Base-by-base conservation (phyloP, 345 rosid species). In the Lepidium didymum region DNA sequence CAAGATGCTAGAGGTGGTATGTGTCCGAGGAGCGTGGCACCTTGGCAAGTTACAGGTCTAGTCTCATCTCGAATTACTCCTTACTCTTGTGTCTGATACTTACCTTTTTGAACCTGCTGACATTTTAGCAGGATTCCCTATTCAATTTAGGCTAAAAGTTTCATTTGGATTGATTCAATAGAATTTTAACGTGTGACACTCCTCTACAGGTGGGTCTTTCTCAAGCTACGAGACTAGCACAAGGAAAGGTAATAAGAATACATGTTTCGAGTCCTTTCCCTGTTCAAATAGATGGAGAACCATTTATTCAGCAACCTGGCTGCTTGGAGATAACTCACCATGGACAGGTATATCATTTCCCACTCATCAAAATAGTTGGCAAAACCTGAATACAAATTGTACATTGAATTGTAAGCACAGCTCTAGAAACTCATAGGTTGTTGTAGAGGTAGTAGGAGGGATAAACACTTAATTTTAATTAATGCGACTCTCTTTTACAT, bases 21-120 rank as follows among this genome's bases (percentile, higher is more conserved):
- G 87, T 31, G 75, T 89, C 35, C 77, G 86, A 56, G 96, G 96
- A 68, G 91, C 96, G 10, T 89, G 96, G 96, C 96, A 89, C 67
- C 92, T 89, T 12, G 96, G 96, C 51, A 89, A 89, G 67, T 86
- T 89, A 74, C 96, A 89, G 92, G 96, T 86, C 15, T 42, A 23
- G 46, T 18, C 41, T 34, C 62, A 55, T 55, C 9, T 42, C 16
- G 4, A 52, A 23, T 50, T 3, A 9, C 47, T 41, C 52, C 49
- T 46, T 70, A 4, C 51, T 45, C 46, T n/a, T 44, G 1, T 36
- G 44, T 44, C 44, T 35, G 11, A 62, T 33, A 31, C 10, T 4
- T 19, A 29, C 33, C 0, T 56, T 11, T 3, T n/a, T 16, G 3
- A 21, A 53, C n/a, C n/a, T 8, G 13, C 36, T 49, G 23, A 21